Evolutionary conservation across 2,329 filamentous ascomycete genomes (phyloP).

Genomic region (Talaromyces marneffei): DNA sequence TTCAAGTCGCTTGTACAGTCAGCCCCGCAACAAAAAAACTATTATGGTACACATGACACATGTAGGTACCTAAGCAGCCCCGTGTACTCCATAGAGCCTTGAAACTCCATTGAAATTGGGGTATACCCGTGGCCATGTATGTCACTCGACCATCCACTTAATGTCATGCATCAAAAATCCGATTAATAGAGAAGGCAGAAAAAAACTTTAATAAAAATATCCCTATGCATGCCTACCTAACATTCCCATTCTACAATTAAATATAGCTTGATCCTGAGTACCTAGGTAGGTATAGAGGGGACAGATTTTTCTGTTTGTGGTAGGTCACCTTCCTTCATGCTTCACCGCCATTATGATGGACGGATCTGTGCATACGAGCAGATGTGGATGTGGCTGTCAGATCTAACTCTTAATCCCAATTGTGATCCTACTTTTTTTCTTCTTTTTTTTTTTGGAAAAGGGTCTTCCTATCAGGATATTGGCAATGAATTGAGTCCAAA

Average conservation of each 20-base stretch:
- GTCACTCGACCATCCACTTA: background rate
- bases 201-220: background rate
- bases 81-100: background rate
- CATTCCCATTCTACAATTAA: background rate
- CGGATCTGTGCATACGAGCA: background rate
- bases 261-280: background rate
- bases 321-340: background rate
- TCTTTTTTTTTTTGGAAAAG: too few relatives aligned
- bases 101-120: background rate
- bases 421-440: background rate
- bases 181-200: background rate
- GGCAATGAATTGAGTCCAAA: background rate
- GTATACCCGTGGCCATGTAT: background rate
- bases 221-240: conserved; percentile 12
- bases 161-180: conserved; percentile 6
- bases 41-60: background rate
- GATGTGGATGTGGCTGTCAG: background rate
- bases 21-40: background rate
- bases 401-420: background rate
- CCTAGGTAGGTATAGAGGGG: too few relatives aligned
- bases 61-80: background rate
- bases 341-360: conserved; percentile 5
- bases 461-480: background rate
- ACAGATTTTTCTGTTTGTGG: background rate
- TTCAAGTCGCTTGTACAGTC: too few relatives aligned